phyloP scores from a whole-genome alignment of 164 flowering plant genomes.

The Chloranthus sessilifolius region DNA sequence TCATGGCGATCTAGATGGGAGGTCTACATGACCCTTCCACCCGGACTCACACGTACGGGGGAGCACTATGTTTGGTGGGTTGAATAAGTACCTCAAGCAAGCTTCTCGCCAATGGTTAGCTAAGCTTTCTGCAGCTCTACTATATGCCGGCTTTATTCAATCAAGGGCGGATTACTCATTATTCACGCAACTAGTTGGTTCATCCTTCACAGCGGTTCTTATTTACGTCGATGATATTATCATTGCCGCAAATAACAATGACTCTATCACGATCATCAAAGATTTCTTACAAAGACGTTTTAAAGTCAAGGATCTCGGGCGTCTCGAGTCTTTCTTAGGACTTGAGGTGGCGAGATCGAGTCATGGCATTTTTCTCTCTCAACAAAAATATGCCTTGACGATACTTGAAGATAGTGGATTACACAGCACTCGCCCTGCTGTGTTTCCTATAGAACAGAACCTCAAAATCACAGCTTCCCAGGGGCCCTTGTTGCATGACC shows the following conservation, averaged over 20 bases:
- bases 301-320: slow-evolving; percentile 1
- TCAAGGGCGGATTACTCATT: not conserved
- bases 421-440: not conserved
- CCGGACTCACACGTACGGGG: not conserved
- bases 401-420: not conserved
- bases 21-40: not conserved
- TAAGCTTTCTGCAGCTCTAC: not conserved
- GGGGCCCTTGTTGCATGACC: not conserved
- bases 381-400: not conserved
- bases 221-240: not conserved
- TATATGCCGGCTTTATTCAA: not conserved
- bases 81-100: not conserved
- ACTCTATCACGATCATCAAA: not conserved
- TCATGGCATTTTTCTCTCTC: not conserved
- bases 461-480: not conserved
- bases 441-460: not conserved
- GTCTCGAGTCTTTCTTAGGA: not conserved
- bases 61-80: not conserved
- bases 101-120: not conserved
- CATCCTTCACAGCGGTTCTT: not conserved
- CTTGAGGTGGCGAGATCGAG: not conserved
- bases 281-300: not conserved
- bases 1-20: not conserved
- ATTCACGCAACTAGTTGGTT: not conserved
- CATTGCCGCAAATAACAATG: not conserved